Evolutionary conservation across 768 basidiomycete genomes (phyloP), one percentile per base, ranked within the genome.

Genomic region (Pisolithus orientalis): DNA sequence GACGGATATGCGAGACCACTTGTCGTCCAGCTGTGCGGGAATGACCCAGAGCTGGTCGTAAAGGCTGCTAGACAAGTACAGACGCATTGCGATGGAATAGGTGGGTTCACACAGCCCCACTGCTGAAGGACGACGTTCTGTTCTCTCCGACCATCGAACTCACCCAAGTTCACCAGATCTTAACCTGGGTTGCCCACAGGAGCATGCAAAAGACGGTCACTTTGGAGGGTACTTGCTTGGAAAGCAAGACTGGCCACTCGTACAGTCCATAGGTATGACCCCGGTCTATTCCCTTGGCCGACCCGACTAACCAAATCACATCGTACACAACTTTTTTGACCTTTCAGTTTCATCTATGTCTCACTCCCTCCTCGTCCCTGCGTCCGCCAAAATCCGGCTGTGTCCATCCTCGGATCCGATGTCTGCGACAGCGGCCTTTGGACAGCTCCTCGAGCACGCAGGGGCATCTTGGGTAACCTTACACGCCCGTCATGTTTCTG

Each of bases 121-220:
- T 28, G 28, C 25, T 40, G 21, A 40, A 17, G n/a, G 39, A 44
- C 43, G 13, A 14, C 13, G 5, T 25, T 24, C n/a, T 44, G 16
- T 25, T 44, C 28, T n/a, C 44, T 8, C 21, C n/a, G 28, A 16
- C 14, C 28, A 40, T 55, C 11, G 42, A 60, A 64, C 55, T 14
- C 29, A 43, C 56, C 56, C 40, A 60, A 64, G 55, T 14, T 25
- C 25, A 32, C 29, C 56, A 91, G 89, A 90, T 70, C 62, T 90
- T 49, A 91, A 91, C 64, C 76, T 90, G 10, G 89, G 89, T 14
- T 91, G 89, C 63, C 89, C 89, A 24, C 87, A 87, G 59, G 80
- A 84, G 49, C 73, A 76, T 25, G 87, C 88, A 11, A 72, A 74
- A 37, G 77, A 83, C 39, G 80, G 75, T 9, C 87, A 84, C 59